phyloP scores from a whole-genome alignment of 176 grass and related monocot genomes.

The Coix lacrymajobi region DNA sequence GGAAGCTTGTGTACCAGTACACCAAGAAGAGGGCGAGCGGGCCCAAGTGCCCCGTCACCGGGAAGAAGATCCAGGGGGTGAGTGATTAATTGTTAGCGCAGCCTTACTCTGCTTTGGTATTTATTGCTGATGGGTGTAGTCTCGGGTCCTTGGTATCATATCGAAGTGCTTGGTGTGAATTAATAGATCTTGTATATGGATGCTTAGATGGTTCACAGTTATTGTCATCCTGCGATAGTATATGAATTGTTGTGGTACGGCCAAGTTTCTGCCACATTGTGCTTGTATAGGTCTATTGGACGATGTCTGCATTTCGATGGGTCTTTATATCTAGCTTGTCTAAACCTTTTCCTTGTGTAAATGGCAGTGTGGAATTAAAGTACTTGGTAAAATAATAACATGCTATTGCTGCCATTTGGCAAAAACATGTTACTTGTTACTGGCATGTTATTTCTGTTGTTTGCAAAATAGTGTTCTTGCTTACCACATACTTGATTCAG shows the following conservation, averaged over 20 bases:
- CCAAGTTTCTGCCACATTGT: not conserved
- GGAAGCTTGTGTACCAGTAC: constrained; percentile 90
- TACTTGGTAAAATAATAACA: not conserved
- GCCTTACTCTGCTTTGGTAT: not conserved
- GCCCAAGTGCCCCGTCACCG: constrained; percentile 85
- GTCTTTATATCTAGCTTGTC: not conserved
- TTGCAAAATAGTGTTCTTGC: not conserved
- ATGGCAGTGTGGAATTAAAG: not conserved
- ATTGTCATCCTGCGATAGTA: not conserved
- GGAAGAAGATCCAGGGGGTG: constrained; percentile 96
- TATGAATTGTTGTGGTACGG: not conserved
- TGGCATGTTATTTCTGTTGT: not conserved
- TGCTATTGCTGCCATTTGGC: no score
- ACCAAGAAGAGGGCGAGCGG: constrained; percentile 88
- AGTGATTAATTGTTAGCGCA: constrained; percentile 9
- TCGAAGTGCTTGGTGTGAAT: not conserved
- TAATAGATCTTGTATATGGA: not conserved
- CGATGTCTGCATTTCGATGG: not conserved
- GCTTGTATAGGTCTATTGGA: not conserved
- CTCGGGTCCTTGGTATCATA: not conserved
- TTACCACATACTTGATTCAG: not conserved
- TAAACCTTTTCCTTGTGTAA: not conserved
- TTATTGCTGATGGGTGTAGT: not conserved
- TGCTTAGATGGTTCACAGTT: not conserved
- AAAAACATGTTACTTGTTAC: not conserved